phyloP scores from a whole-genome alignment of 257 asterid species.

The Striga asiatica region DNA sequence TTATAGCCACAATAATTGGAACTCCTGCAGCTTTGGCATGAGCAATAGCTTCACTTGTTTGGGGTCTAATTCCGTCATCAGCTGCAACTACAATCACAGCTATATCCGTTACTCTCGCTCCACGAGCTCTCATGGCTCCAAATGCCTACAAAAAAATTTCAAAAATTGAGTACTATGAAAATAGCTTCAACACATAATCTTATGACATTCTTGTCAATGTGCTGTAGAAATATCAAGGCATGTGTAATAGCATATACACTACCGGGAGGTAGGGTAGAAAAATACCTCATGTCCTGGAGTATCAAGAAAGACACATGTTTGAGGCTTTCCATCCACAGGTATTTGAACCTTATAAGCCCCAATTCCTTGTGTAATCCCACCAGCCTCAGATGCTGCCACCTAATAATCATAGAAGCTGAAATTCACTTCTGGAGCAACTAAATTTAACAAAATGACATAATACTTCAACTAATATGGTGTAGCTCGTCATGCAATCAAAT shows the following conservation, averaged over 20 bases:
- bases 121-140: constrained; percentile 99
- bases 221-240: no score
- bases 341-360: constrained; percentile 96
- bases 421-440: constrained; percentile 18
- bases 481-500: neutral
- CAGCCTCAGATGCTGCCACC: constrained; percentile 97
- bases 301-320: constrained; percentile 90
- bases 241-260: no score
- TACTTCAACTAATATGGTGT: no score
- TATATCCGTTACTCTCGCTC: constrained; percentile 96
- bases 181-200: neutral
- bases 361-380: constrained; percentile 97
- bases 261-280: neutral
- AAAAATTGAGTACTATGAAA: neutral
- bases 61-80: constrained; percentile 96
- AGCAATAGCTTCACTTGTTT: constrained; percentile 93
- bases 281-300: constrained; percentile 99
- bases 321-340: constrained; percentile 73
- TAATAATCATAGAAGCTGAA: constrained; percentile 22
- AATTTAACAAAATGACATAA: neutral
- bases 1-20: constrained; percentile 86
- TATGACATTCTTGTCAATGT: no score
- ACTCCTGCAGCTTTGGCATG: constrained; percentile 97
- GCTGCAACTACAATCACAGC: constrained; percentile 97
- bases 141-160: constrained; percentile 50